A percentile compares a stretch with the other conserved stretches of the same genome.
These are phyloP conservation scores for Starmera stellimalicola DNA, from an alignment of 1,139 yeast species.

Conservation along the genomic window DNA sequence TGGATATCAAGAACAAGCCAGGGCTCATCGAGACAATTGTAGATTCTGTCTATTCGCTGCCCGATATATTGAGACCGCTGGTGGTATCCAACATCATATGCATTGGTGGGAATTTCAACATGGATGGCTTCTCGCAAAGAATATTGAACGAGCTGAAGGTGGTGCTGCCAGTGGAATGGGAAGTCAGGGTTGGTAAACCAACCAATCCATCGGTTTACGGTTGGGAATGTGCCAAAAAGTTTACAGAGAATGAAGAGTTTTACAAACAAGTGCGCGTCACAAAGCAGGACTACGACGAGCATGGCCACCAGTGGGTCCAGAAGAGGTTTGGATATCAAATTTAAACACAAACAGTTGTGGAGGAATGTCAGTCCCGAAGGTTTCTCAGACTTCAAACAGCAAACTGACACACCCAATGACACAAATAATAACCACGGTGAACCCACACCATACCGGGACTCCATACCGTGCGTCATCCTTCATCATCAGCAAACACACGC, in stretches of 20 bases:
- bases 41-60: conserved; percentile 61
- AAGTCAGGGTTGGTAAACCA: conserved; percentile 41
- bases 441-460: conserved; percentile 24
- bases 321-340: conserved; percentile 60
- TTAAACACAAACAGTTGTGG: no score
- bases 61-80: conserved; percentile 68
- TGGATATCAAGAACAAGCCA: conserved; percentile 64
- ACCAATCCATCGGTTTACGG: conserved; percentile 36
- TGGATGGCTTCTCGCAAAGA: conserved; percentile 60
- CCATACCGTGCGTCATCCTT: no score
- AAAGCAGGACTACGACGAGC: conserved; percentile 74
- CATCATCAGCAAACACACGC: conserved; percentile 31
- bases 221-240: conserved; percentile 53
- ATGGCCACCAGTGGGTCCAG: conserved; percentile 76
- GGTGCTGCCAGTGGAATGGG: conserved; percentile 63
- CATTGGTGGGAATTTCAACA: conserved; percentile 73
- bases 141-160: conserved; percentile 49
- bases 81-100: conserved; percentile 71
- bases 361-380: no score
- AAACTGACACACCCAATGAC: conserved; percentile 36
- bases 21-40: conserved; percentile 66
- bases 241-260: conserved; percentile 33
- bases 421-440: conserved; percentile 31
- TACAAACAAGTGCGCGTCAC: conserved; percentile 54
- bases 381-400: conserved; percentile 8